A percentile compares a stretch with the other conserved stretches of the same genome.
phyloP scores from a whole-genome alignment of 805 yeast genomes.

The Debaryomyces hansenii region DNA sequence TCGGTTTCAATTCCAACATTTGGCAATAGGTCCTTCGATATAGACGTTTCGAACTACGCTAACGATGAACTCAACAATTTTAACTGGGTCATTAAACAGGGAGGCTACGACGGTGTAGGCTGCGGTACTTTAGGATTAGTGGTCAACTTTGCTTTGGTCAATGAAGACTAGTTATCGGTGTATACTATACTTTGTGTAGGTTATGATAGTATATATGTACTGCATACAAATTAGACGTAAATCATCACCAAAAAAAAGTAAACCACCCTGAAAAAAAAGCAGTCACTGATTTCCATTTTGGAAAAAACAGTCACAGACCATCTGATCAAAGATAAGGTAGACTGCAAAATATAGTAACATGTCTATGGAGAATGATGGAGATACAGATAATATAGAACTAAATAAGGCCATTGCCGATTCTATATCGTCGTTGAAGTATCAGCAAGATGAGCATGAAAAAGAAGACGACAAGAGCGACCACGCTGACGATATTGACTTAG shows the following conservation, averaged over 20 bases:
- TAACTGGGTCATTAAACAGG: slow-evolving; percentile 44
- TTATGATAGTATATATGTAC: background rate
- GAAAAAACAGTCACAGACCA: slow-evolving; percentile 15
- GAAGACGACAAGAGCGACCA: slow-evolving; percentile 1
- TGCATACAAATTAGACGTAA: background rate
- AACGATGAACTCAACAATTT: slow-evolving; percentile 46
- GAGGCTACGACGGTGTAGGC: slow-evolving; percentile 33
- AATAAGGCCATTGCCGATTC: slow-evolving; percentile 8
- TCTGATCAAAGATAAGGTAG: slow-evolving; percentile 5
- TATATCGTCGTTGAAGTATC: slow-evolving; percentile 6
- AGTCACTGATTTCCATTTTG: slow-evolving; percentile 16
- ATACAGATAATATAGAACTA: slow-evolving; percentile 3
- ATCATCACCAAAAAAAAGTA: slow-evolving; percentile 11
- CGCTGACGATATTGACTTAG: slow-evolving; percentile 15
- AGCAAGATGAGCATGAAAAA: slow-evolving; percentile 1
- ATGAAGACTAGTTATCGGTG: slow-evolving; percentile 21
- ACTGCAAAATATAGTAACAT: slow-evolving; percentile 6
- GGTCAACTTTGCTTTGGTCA: slow-evolving; percentile 36
- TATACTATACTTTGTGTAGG: background rate
- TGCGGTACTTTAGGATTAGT: slow-evolving; percentile 34
- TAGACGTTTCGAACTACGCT: slow-evolving; percentile 42
- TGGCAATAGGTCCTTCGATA: slow-evolving; percentile 44
- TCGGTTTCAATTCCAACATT: slow-evolving; percentile 52
- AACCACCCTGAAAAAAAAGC: slow-evolving; percentile 20
- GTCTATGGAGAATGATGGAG: slow-evolving; percentile 4